Evolutionary conservation across 345 rosid species (phyloP).

Genomic region (Arabidopsis thaliana): DNA sequence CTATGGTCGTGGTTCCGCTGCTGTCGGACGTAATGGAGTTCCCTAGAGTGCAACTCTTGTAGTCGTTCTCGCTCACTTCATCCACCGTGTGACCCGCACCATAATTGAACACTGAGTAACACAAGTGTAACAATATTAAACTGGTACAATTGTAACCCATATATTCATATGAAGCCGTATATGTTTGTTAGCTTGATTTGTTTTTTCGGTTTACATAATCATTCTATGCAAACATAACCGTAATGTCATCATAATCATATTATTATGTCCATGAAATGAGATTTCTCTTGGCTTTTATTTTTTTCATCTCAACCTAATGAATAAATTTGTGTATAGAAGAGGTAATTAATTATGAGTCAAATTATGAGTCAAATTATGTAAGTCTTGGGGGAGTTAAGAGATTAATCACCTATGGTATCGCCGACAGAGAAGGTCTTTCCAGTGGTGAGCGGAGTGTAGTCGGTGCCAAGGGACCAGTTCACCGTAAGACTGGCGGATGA

Average conservation of each 20-base stretch:
- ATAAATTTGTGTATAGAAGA: not conserved
- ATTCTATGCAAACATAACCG: not conserved
- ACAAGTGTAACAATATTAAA: not conserved
- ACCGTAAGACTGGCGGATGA: constrained; percentile 73
- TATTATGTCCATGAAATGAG: constrained; percentile 14
- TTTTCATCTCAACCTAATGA: not conserved
- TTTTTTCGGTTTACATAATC: not conserved
- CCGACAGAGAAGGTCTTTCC: constrained; percentile 69
- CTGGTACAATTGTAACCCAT: no score
- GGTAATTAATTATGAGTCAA: not conserved
- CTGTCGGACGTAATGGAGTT: constrained; percentile 69
- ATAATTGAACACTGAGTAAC: constrained; percentile 66
- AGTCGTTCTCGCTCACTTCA: constrained; percentile 81
- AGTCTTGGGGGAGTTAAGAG: not conserved
- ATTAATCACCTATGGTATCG: constrained; percentile 69
- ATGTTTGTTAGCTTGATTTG: not conserved
- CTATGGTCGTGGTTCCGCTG: constrained; percentile 73
- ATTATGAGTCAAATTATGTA: not conserved
- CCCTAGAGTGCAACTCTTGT: constrained; percentile 65
- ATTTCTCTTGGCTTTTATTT: not conserved
- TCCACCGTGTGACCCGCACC: constrained; percentile 68
- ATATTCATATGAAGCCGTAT: no score
- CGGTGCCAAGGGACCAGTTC: constrained; percentile 65
- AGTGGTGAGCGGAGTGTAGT: constrained; percentile 66
- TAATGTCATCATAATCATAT: not conserved